Percentiles rank a stretch among this genome's conserved stretches.
Conservation (phyloP, 495 filamentous ascomycete genomes). For the Penicillium ochrochloron region DNA sequence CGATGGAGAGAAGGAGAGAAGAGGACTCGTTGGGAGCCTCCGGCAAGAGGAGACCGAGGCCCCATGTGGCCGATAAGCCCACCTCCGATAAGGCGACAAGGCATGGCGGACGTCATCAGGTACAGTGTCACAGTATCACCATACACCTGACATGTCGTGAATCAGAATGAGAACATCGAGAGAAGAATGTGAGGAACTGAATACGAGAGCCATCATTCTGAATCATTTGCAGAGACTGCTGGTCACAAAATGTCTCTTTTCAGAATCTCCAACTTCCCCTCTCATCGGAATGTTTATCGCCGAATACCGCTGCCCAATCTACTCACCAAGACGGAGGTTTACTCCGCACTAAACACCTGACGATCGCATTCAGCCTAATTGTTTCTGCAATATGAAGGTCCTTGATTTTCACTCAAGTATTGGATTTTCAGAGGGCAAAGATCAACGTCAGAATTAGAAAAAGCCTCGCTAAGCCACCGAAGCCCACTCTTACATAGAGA, state of each 20-base stretch:
- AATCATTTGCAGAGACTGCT: neutral
- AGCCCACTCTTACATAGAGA: neutral
- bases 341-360: neutral
- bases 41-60: slow-evolving; percentile 8
- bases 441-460: slow-evolving; percentile 9
- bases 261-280: neutral
- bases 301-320: slow-evolving; percentile 7
- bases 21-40: slow-evolving; percentile 8
- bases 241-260: neutral
- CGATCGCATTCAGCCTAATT: slow-evolving; percentile 1
- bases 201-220: neutral
- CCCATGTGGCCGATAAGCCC: slow-evolving; percentile 19
- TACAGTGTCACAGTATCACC: neutral
- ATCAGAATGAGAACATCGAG: neutral
- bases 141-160: neutral
- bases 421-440: slow-evolving; percentile 14
- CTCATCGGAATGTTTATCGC: neutral
- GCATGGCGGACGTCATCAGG: slow-evolving; percentile 2
- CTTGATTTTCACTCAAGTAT: neutral
- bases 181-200: neutral
- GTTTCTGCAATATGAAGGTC: neutral
- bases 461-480: neutral
- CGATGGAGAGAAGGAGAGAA: slow-evolving; percentile 5
- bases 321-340: slow-evolving; percentile 10
- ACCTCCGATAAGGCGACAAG: slow-evolving; percentile 12